Evolutionary conservation across 2,329 filamentous ascomycete species (phyloP).

Genomic region (Aspergillus transmontanensis): DNA sequence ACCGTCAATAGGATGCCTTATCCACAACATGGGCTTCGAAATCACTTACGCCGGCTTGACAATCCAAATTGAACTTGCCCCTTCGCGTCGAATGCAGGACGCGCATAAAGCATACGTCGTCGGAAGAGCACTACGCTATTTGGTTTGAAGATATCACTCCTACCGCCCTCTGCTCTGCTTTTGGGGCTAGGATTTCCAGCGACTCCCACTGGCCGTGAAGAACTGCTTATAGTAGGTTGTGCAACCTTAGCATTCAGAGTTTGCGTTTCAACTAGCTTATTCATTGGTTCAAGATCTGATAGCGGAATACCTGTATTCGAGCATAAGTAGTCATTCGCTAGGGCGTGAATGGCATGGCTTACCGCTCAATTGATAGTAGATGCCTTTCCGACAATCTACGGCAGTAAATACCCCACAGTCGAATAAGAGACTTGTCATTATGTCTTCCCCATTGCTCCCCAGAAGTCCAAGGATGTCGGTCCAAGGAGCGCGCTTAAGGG

Average conservation of each 20-base stretch:
- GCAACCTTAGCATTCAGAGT: neutral
- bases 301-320: slow-evolving; percentile 31
- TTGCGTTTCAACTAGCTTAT: slow-evolving; percentile 7
- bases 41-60: slow-evolving; percentile 72
- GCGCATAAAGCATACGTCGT: slow-evolving; percentile 83
- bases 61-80: slow-evolving; percentile 73
- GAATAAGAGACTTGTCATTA: slow-evolving; percentile 76
- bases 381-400: slow-evolving; percentile 62
- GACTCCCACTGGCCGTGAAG: neutral
- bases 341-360: slow-evolving; percentile 23
- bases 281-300: slow-evolving; percentile 31
- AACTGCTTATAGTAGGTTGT: neutral
- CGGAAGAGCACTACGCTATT: slow-evolving; percentile 75
- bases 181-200: neutral
- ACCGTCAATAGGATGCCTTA: neutral
- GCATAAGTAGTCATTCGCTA: neutral
- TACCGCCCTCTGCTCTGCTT: neutral
- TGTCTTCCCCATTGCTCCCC: slow-evolving; percentile 71
- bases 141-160: slow-evolving; percentile 22
- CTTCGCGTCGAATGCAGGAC: slow-evolving; percentile 68
- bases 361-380: slow-evolving; percentile 81
- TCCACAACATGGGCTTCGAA: neutral
- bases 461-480: slow-evolving; percentile 71
- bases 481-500: slow-evolving; percentile 74
- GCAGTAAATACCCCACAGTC: slow-evolving; percentile 75